Base-by-base conservation (phyloP, 1,284 basidiomycete genomes). In the Thelephora terrestris region DNA sequence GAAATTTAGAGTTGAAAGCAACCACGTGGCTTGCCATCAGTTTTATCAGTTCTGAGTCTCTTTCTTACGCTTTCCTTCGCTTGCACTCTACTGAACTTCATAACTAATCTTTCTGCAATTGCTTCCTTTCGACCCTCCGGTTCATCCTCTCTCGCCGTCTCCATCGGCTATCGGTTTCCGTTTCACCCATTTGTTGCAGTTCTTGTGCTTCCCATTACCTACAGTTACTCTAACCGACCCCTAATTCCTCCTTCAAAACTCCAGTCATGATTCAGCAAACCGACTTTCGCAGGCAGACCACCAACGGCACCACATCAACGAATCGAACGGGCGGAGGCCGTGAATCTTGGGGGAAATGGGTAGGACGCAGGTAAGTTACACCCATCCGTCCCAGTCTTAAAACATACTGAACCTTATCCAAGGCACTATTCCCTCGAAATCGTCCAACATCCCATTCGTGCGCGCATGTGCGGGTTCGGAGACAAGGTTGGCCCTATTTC, bases 391-490 rank as follows among this genome's bases (percentile, higher is more conserved):
- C 48, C 34, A 45, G 20, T 49, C 32, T 40, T 43, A 44, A 25
- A 23, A 51, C 46, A 52, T 46, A 36, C 43, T 43, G 27, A 47
- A 43, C 46, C 42, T 43, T 53, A 43, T 45, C 43, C 53, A 23
- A 91, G 90, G 60, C 73, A 83, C 58, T 93, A 91, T 63, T 78
- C 82, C 10, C 74, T 94, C 36, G 81, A 88, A 56, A 79, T 93
- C 55, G 77, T 89, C 4, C 91, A 95, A 61, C 79, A 94, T 57
- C 91, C 91, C 32, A 66, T 90, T 44, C 77, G 91, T 40, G 91
- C 91, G 34, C 79, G 91, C 56, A 93, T 93, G 79, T 94, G 91
- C 65, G 91, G 91, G 4, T 93, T 94, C 65, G 91, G 91, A 47
- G 91, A 94, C 71, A 94, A 93, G 74, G 91, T 91, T 53, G 49